A percentile compares a stretch with the other conserved stretches of the same genome.
phyloP scores from a whole-genome alignment of 176 grass and related monocot genomes.

The Pharus latifolius region DNA sequence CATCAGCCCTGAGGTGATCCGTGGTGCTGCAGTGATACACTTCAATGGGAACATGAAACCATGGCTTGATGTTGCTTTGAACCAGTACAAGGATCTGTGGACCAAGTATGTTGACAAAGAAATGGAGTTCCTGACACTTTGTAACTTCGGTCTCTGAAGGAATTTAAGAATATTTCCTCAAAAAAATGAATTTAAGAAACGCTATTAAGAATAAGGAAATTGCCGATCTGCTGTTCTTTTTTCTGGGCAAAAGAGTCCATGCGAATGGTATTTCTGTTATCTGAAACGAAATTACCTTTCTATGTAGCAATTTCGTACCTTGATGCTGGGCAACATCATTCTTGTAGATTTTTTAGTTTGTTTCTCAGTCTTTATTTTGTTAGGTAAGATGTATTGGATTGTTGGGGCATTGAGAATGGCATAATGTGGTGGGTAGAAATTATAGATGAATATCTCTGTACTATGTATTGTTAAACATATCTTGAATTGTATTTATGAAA shows the following conservation, averaged over 20 bases:
- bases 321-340: constrained; percentile 5
- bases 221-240: not conserved
- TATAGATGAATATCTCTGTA: constrained; percentile 23
- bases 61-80: constrained; percentile 74
- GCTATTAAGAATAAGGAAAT: constrained; percentile 10
- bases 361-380: constrained; percentile 12
- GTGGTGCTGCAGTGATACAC: constrained; percentile 34
- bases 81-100: constrained; percentile 77
- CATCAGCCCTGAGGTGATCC: constrained; percentile 33
- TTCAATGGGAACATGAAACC: constrained; percentile 83
- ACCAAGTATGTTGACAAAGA: constrained; percentile 80
- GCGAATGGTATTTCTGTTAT: not conserved
- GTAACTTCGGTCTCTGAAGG: constrained; percentile 69
- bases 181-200: too few species aligned
- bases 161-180: not conserved
- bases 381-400: constrained; percentile 13
- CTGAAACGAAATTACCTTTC: not conserved
- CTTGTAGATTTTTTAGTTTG: constrained; percentile 35
- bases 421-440: not conserved
- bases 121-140: constrained; percentile 76
- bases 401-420: constrained; percentile 3
- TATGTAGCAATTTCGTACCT: not conserved
- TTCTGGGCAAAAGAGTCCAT: not conserved
- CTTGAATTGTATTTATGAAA: constrained; percentile 14
- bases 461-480: constrained; percentile 17